Evolutionary conservation across 805 yeast species (phyloP).

Genomic region (Myxozyma neotropica): DNA sequence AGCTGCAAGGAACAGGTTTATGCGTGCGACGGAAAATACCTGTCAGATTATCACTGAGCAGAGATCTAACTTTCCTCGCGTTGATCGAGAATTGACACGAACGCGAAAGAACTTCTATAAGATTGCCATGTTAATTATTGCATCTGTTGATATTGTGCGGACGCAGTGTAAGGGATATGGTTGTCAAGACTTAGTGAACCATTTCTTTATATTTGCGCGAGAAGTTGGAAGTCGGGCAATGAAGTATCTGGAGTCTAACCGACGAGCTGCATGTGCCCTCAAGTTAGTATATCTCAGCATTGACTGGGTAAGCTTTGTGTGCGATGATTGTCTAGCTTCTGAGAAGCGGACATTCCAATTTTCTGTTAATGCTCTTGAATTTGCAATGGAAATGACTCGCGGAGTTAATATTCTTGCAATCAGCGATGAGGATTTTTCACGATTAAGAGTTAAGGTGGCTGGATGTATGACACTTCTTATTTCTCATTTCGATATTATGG

Average conservation of each 20-base stretch:
- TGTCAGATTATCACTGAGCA: slow-evolving; percentile 55
- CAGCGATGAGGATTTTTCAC: slow-evolving; percentile 71
- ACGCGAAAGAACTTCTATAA: slow-evolving; percentile 68
- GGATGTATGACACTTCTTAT: slow-evolving; percentile 91
- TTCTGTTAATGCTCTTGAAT: slow-evolving; percentile 95
- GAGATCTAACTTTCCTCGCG: slow-evolving; percentile 69
- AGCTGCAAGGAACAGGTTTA: slow-evolving; percentile 58
- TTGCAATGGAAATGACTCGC: slow-evolving; percentile 90
- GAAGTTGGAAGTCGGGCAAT: slow-evolving; percentile 79
- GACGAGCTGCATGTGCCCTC: slow-evolving; percentile 69
- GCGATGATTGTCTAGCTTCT: slow-evolving; percentile 92
- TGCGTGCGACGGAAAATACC: slow-evolving; percentile 57
- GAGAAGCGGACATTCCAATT: slow-evolving; percentile 90
- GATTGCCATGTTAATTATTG: slow-evolving; percentile 66
- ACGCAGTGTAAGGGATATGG: slow-evolving; percentile 58
- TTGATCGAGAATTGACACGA: slow-evolving; percentile 70
- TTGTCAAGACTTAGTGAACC: slow-evolving; percentile 75
- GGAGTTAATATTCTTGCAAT: slow-evolving; percentile 86
- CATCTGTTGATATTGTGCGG: slow-evolving; percentile 56
- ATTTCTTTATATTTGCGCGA: slow-evolving; percentile 72
- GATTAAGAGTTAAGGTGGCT: slow-evolving; percentile 79
- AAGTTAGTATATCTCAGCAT: slow-evolving; percentile 74
- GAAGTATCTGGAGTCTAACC: slow-evolving; percentile 56
- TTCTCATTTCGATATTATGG: slow-evolving; percentile 97
- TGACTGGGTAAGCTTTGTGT: slow-evolving; percentile 90